A percentile compares a stretch with the other conserved stretches of the same genome.
These are phyloP conservation scores for Durio zibethinus DNA, from an alignment of 345 rosid genomes.

Conservation along the genomic window DNA sequence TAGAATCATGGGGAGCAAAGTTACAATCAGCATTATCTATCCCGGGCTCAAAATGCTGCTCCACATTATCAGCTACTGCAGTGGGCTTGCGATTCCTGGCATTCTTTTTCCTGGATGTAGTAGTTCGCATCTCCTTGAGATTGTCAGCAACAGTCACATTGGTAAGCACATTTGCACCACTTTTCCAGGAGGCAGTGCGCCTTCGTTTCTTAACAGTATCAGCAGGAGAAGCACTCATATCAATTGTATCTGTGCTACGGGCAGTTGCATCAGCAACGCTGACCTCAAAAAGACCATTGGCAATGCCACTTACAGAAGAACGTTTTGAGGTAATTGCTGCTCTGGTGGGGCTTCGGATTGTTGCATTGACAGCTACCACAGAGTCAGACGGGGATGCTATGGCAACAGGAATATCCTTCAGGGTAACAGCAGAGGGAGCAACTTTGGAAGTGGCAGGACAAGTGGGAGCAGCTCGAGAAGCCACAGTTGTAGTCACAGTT, in stretches of 20 bases:
- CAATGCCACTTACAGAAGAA: background rate
- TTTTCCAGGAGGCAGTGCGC: slow-evolving; percentile 50
- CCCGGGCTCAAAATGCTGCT: slow-evolving; percentile 20
- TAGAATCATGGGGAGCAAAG: slow-evolving; percentile 3
- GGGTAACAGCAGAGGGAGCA: slow-evolving; percentile 23
- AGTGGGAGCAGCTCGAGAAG: slow-evolving; percentile 30
- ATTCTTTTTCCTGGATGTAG: slow-evolving; percentile 28
- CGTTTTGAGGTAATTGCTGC: slow-evolving; percentile 12
- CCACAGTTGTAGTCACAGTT: slow-evolving; percentile 29
- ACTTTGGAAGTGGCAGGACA: slow-evolving; percentile 24
- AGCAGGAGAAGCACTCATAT: slow-evolving; percentile 61
- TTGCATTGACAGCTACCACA: slow-evolving; percentile 21
- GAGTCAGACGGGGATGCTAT: slow-evolving; percentile 27
- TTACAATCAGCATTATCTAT: slow-evolving; percentile 22
- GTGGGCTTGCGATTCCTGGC: slow-evolving; percentile 23
- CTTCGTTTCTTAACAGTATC: slow-evolving; percentile 77
- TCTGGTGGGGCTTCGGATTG: slow-evolving; percentile 20
- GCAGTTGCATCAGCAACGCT: slow-evolving; percentile 20
- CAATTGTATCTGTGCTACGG: slow-evolving; percentile 21
- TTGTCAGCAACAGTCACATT: slow-evolving; percentile 31
- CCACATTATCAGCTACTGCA: slow-evolving; percentile 32
- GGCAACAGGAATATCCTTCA: slow-evolving; percentile 23
- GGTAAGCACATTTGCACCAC: slow-evolving; percentile 34
- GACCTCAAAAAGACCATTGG: slow-evolving; percentile 13
- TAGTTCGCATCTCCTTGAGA: slow-evolving; percentile 36